Evolutionary conservation across 2,329 filamentous ascomycete species (phyloP), one percentile per base, ranked within the genome.

Genomic region (Didymella lethalis): DNA sequence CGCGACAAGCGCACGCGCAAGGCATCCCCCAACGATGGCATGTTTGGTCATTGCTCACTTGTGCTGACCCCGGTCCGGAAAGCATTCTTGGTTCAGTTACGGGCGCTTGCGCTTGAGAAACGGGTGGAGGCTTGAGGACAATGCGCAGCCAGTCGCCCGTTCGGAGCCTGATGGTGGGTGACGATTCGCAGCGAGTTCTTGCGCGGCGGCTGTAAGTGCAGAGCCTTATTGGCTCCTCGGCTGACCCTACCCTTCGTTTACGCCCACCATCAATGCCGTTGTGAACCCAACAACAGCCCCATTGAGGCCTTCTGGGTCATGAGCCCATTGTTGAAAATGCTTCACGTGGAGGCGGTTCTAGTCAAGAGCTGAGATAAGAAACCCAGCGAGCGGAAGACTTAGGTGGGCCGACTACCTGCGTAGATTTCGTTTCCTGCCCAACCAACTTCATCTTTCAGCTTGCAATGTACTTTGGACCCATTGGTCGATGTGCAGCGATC

Each of bases 81-180:
- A 65, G 63, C 66, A 68, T 71, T 65, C 50, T 64, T 70, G 65
- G 67, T 64, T 57, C 59, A 67, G 43, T 59, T 64, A 63, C 71
- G 72, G 68, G 75, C 75, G 75, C 74, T 75, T 75, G 74, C 72
- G 71, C 71, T 65, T 72, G 67, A 65, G 61, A 62, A 68, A 64
- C 68, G 69, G 71, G 68, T 70, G 66, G 70, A 72, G 65, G 69
- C 67, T 72, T 50, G 67, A 67, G 63, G 61, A 56, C 61, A 63
- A 64, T 68, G 65, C 64, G 63, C 64, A 62, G 64, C 67, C 69
- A 71, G 67, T 75, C 66, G 67, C 69, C 68, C 72, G 63, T 68
- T 66, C 64, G 58, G 54, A 66, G 43, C 50, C 64, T 53, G 43
- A 59, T 70, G 70, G 72, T 63, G 71, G 67, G 67, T 46, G 68